Base-by-base conservation (phyloP, 345 rosid species). In the Viola odorata region DNA sequence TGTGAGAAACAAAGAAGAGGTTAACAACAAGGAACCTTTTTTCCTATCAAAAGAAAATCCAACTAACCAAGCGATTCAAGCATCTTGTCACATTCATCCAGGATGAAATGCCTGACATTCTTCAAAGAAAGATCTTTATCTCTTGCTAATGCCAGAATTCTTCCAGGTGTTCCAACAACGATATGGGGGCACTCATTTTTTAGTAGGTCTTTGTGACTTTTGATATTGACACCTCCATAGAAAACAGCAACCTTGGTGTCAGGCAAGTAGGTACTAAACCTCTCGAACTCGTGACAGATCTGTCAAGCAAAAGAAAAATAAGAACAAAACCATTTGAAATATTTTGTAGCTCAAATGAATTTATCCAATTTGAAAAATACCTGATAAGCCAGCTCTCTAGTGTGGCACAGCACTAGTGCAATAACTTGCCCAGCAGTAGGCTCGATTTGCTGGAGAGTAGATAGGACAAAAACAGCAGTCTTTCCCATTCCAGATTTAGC, bases 401-500 rank as follows among this genome's bases (percentile, higher is more conserved):
- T 91, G 58, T 94, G 99, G 51, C 99, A 94, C 40, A 94, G 71
- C 66, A 94, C 81, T 66, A 94, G 95, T 9, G 99, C 96, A 72
- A 85, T 73, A 66, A 91, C 99, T 82, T 94, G 97, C 17, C 97
- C 99, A 14, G 91, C 76, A 62, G 83, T 77, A 0, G 96, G 96
- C 45, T 94, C 99, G 39, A 91, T 94, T 67, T 94, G 99, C 72
- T 94, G 99, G 13, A 91, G 79, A 42, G 91, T 70, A 5, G 99
- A 94, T 4, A 94, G 78, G 45, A 94, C 95, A 77, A 94, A 94
- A 48, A 91, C 97, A 44, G 97, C 99, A 48, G 97, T 94, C 81
- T 94, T 91, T 6, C 99, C 99, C 99, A 94, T 94, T 45, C 99
- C 99, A 56, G 97, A 94, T 71, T 94, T 94, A 10, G 99, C 99